Evolutionary conservation across 2,329 filamentous ascomycete species (phyloP).

Genomic region (Fusarium pseudonygamai): DNA sequence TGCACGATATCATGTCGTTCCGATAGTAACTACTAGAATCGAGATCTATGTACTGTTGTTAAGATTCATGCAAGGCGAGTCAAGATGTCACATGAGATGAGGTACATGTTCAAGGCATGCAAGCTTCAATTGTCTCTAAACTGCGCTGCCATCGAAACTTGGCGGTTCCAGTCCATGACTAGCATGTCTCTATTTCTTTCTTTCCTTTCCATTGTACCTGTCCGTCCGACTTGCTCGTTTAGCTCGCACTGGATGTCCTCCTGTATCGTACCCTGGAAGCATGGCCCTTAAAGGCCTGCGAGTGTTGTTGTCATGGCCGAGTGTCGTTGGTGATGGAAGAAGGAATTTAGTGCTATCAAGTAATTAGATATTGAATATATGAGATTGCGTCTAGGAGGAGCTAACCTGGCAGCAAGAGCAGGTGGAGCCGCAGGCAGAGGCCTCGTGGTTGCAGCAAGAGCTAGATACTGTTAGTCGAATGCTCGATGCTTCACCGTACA

Average conservation of each 20-base stretch:
- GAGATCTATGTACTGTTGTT: neutral
- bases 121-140: constrained; percentile 38
- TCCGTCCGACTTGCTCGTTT: constrained; percentile 17
- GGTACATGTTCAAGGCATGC: constrained; percentile 33
- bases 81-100: constrained; percentile 1
- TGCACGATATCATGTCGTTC: neutral
- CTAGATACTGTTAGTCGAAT: constrained; percentile 15
- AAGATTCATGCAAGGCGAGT: neutral
- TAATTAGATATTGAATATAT: constrained; percentile 7
- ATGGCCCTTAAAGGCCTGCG: constrained; percentile 21
- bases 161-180: constrained; percentile 32
- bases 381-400: rapidly evolving
- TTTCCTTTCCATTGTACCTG: constrained; percentile 9
- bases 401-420: constrained; percentile 44
- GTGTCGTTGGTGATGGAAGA: constrained; percentile 23
- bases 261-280: constrained; percentile 13
- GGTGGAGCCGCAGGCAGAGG: constrained; percentile 24
- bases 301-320: constrained; percentile 7
- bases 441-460: constrained; percentile 39
- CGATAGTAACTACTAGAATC: neutral
- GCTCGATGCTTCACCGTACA: neutral
- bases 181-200: constrained; percentile 31
- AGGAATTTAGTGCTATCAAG: constrained; percentile 41
- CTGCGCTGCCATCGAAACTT: constrained; percentile 35
- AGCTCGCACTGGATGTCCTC: constrained; percentile 2